phyloP scores from a whole-genome alignment of 129 eudicot species.

The Centrapalus pauciflorus region DNA sequence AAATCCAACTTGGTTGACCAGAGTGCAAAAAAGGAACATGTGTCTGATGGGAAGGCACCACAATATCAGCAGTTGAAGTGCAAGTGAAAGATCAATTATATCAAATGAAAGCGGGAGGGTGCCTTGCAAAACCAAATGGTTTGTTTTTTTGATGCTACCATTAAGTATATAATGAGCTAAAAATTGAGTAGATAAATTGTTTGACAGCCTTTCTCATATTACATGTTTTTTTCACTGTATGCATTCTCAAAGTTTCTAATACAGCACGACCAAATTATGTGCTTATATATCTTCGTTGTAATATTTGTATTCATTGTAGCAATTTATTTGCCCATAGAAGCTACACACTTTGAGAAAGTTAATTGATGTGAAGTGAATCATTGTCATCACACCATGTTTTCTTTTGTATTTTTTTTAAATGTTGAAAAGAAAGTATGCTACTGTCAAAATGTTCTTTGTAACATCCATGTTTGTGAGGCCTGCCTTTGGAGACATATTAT shows the following conservation, averaged over 20 bases:
- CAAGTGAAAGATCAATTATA: too few species aligned
- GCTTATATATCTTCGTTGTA: not conserved
- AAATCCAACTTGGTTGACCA: too few species aligned
- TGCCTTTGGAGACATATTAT: not conserved
- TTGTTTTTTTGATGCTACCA: too few species aligned
- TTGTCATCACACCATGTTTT: not conserved
- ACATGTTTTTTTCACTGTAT: not conserved
- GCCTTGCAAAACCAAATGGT: too few species aligned
- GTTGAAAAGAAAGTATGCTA: not conserved
- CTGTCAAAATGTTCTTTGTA: not conserved
- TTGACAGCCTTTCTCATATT: too few species aligned
- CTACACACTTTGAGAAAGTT: not conserved
- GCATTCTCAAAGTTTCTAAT: not conserved
- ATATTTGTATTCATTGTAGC: not conserved
- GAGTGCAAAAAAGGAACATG: too few species aligned
- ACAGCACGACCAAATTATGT: not conserved
- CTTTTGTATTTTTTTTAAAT: not conserved
- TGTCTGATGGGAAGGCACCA: too few species aligned
- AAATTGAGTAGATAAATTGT: too few species aligned
- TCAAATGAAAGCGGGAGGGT: too few species aligned
- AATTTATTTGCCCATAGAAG: not conserved
- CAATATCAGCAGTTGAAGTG: too few species aligned
- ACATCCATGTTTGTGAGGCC: not conserved
- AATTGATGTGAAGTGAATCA: not conserved
- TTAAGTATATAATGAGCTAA: too few species aligned